Evolutionary conservation across 164 flowering plant species (phyloP).

Genomic region (Umbilicus rupestris): DNA sequence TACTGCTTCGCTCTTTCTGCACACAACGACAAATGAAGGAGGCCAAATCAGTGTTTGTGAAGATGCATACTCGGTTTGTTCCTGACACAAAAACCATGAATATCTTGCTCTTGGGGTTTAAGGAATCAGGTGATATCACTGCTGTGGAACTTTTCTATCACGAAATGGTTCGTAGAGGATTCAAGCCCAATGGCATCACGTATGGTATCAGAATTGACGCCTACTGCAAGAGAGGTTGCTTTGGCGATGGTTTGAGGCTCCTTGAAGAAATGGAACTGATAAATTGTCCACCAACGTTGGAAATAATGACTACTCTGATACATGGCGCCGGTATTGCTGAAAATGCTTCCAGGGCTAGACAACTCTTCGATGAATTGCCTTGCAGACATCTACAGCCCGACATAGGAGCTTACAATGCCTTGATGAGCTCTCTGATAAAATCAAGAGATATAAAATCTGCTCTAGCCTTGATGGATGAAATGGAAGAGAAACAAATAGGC

Average conservation of each 20-base stretch:
- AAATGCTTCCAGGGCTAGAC: conserved; percentile 7
- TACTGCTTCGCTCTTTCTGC: conserved; percentile 8
- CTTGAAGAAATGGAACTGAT: conserved; percentile 3
- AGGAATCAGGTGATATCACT: conserved; percentile 7
- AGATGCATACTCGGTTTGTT: conserved; percentile 4
- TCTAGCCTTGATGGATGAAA: conserved; percentile 9
- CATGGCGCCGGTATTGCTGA: conserved; percentile 8
- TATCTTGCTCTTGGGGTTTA: conserved; percentile 10
- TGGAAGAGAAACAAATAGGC: conserved; percentile 1
- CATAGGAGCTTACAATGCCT: conserved; percentile 6
- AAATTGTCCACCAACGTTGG: conserved; percentile 3
- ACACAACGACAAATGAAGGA: conserved; percentile 9
- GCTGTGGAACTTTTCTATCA: conserved; percentile 10
- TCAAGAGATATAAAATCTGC: conserved; percentile 2
- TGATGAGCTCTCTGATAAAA: conserved; percentile 9
- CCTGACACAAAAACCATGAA: conserved; percentile 8
- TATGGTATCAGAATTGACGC: conserved; percentile 6
- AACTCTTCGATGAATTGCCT: conserved; percentile 4
- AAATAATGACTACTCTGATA: conserved; percentile 6
- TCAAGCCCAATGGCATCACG: conserved; percentile 5
- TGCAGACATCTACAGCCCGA: conserved; percentile 8
- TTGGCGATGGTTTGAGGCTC: neutral
- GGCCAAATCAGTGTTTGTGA: conserved; percentile 5
- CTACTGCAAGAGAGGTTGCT: conserved; percentile 6
- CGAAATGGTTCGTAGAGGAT: conserved; percentile 10